These are phyloP conservation scores for Lepidium africanum DNA, from an alignment of 345 rosid genomes.

Conservation along the genomic window DNA sequence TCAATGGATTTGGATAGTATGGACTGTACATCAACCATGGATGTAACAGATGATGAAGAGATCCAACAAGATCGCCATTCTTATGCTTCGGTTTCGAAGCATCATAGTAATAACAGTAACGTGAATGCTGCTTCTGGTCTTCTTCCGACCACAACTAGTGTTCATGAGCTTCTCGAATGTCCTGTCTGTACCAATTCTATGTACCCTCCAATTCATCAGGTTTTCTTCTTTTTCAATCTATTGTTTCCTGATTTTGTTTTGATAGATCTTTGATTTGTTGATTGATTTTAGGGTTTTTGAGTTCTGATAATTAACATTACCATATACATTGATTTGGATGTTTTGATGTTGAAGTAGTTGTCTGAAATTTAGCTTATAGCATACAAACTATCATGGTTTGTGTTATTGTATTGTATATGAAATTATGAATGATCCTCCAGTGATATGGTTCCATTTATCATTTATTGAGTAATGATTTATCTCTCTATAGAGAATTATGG, in stretches of 20 bases:
- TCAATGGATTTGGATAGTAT: slow-evolving; percentile 69
- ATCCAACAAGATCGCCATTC: slow-evolving; percentile 55
- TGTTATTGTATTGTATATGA: background rate
- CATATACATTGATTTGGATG: background rate
- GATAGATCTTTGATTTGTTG: background rate
- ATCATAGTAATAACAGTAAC: slow-evolving; percentile 33
- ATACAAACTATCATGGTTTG: background rate
- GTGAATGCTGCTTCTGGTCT: slow-evolving; percentile 35
- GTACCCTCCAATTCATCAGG: slow-evolving; percentile 99
- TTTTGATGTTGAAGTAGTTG: background rate
- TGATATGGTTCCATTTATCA: slow-evolving; percentile 3
- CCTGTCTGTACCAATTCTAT: slow-evolving; percentile 96
- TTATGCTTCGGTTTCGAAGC: slow-evolving; percentile 49
- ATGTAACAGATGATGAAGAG: slow-evolving; percentile 78
- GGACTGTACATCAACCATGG: slow-evolving; percentile 68
- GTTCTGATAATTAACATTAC: background rate
- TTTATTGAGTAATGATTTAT: background rate
- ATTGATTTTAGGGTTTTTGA: background rate
- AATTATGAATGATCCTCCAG: background rate
- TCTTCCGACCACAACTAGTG: slow-evolving; percentile 72
- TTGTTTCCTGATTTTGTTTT: background rate
- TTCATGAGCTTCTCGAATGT: slow-evolving; percentile 94
- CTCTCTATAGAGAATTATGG: background rate
- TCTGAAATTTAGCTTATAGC: background rate
- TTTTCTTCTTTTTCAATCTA: slow-evolving; percentile 12